These are phyloP conservation scores for Omphalea diandra DNA, from an alignment of 441 rosid species.

Conservation along the genomic window DNA sequence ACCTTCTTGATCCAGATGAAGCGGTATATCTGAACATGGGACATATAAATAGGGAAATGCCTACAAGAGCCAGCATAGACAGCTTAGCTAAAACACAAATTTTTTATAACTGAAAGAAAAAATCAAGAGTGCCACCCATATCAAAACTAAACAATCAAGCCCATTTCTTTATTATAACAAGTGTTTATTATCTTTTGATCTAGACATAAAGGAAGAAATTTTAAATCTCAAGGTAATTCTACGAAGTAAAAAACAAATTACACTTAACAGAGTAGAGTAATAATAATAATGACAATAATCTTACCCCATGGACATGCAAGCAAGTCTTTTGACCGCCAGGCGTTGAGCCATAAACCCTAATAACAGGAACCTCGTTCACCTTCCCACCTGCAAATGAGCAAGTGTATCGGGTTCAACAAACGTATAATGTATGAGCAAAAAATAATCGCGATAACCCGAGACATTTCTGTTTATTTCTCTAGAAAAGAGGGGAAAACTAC, in stretches of 20 bases:
- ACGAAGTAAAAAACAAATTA: neutral
- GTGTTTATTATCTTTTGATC: neutral
- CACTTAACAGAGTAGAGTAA: neutral
- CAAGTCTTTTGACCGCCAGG: slow-evolving; percentile 95
- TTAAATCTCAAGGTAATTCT: neutral
- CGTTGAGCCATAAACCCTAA: slow-evolving; percentile 88
- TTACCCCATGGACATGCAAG: slow-evolving; percentile 80
- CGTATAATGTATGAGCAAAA: too few species aligned
- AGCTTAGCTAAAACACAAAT: slow-evolving; percentile 14
- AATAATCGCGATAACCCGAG: too few species aligned
- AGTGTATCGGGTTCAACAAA: neutral
- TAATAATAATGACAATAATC: too few species aligned
- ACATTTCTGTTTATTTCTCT: neutral
- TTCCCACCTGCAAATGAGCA: slow-evolving; percentile 54
- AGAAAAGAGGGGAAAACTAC: neutral
- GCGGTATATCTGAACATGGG: slow-evolving; percentile 64
- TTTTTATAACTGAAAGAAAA: neutral
- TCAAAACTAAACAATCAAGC: slow-evolving; percentile 2
- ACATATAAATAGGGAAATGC: slow-evolving; percentile 90
- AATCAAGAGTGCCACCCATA: neutral
- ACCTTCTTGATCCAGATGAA: slow-evolving; percentile 52
- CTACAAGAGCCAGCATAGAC: slow-evolving; percentile 41
- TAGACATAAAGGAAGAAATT: neutral
- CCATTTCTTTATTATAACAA: neutral
- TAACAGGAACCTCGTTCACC: slow-evolving; percentile 82